Base-by-base conservation (phyloP, 306 rosid genomes). In the Potentilla sterilis region DNA sequence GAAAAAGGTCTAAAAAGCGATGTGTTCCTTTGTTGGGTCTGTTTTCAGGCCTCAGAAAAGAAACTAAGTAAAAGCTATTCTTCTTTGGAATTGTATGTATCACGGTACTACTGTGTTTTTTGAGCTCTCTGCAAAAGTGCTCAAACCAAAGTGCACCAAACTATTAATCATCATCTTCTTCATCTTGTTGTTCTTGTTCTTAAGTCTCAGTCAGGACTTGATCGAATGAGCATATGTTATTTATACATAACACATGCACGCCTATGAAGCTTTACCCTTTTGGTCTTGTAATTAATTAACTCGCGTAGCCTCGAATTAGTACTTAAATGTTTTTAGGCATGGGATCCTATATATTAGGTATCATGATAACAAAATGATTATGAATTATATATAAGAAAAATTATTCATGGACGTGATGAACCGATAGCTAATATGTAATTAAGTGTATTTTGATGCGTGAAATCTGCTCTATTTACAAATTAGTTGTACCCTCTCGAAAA, bases 1-100 rank as follows among this genome's bases (percentile, higher is more conserved):
- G 89, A 38, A 21, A 87, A 85, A 80, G 91, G 74, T 74, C 0
- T 6, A 32, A 72, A 86, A 87, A 83, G 88, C 70, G 37, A 1
- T 75, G 9, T 78, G 68, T 75, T 75, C 78, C 81, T 3, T 73
- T 87, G 93, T 83, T 81, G 10, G 77, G 78, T 81, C 84, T 66
- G 41, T 64, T 6, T 57, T 74, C 67, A 40, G 81, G 70, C 73
- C 79, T 83, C 76, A 12, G 76, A 83, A 62, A 62, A 34, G 21
- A 16, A 64, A 64, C 4, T 18, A 2, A 37, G 18, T 18, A 48
- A 70, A 70, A 16, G 42, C 16, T 19, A 62, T 86, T 84, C 86
- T 79, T 15, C 88, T 62, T 79, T 83, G 75, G 75, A 24, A 70
- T 43, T 22, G 40, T 37, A 61, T 28, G 66, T 13, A 59, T 32